Base-by-base conservation (phyloP, 371 early-diverging fungal species). In the Globomyces sp. region DNA sequence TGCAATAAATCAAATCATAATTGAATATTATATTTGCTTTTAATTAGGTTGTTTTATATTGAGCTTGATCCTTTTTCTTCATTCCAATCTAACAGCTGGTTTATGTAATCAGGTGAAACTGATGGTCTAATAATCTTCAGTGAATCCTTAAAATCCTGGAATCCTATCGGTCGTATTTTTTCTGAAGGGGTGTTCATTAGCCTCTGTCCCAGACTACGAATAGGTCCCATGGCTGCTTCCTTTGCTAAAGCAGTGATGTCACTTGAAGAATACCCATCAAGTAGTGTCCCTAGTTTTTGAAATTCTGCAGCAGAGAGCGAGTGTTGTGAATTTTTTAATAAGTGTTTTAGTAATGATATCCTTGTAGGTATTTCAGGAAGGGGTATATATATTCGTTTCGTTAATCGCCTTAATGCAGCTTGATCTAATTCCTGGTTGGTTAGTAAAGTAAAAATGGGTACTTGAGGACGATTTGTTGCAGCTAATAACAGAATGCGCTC, bases 251-350 rank as follows among this genome's bases (percentile, higher is more conserved):
- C 89, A 9, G 87, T 86, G 9, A 92, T 80, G 71, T 92, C 92
- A 58, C 88, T 87, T 1, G 87, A 89, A 2, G 91, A 90, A 64
- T 92, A 92, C 11, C 91, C 90, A 55, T 86, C 87, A 0, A 87
- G 84, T 10, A 70, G 41, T 34, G 68, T 55, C 1, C 83, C 77
- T 0, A 92, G 67, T 39, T 73, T 65, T 42, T 80, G 60, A 59
- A 88, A 52, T 51, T 89, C 89, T 49, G 65, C 63, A 47, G 47
- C 65, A 0, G 84, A 78, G 40, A 87, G 55, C 1, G 57, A 45
- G 60, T 74, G 79, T n/a, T 66, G 65, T 42, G 87, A 89, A 2
- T 79, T 80, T 36, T 76, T 66, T 43, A 90, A 64, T 37, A 92
- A 71, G 44, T 83, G 72, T 57, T 63, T 62, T 41, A 92, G 59